A percentile compares a stretch with the other conserved stretches of the same genome.
These are phyloP conservation scores for Tolypocladium ophioglossoides DNA, from an alignment of 2,329 filamentous ascomycete species.

Conservation along the genomic window DNA sequence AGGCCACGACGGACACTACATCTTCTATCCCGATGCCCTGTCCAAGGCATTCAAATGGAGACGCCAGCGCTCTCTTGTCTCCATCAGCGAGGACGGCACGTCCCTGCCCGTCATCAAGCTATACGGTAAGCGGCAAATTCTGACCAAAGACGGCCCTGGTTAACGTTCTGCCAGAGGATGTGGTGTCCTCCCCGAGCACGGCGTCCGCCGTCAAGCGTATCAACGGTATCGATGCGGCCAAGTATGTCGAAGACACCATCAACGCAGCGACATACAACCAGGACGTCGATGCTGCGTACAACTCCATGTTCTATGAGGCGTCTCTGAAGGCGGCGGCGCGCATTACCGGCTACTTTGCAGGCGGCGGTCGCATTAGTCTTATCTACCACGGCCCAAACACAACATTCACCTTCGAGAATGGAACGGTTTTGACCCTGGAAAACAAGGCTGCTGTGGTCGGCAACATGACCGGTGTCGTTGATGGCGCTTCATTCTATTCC, in stretches of 20 bases:
- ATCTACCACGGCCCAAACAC: conserved; percentile 21
- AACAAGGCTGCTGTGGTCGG: conserved; percentile 20
- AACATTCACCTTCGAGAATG: conserved; percentile 25
- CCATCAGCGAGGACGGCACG: conserved; percentile 21
- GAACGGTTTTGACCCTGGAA: conserved; percentile 16
- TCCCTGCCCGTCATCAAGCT: conserved; percentile 11
- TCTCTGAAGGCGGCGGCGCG: conserved; percentile 7
- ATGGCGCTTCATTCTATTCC: conserved; percentile 21
- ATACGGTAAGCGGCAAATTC: conserved; percentile 3
- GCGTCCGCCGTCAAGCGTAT: conserved; percentile 14
- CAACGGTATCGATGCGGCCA: conserved; percentile 13
- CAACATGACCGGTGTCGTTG: conserved; percentile 17
- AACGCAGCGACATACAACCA: conserved; percentile 10
- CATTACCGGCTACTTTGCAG: conserved; percentile 18
- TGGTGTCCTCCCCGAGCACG: conserved; percentile 8
- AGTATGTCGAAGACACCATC: conserved; percentile 11
- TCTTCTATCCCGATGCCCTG: conserved; percentile 8
- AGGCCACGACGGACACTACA: conserved; percentile 57
- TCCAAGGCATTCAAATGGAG: conserved; percentile 5
- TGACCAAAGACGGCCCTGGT: background rate
- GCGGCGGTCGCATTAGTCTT: conserved; percentile 15
- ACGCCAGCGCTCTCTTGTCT: conserved; percentile 25
- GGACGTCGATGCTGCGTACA: conserved; percentile 22
- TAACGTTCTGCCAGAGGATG: conserved; percentile 6
- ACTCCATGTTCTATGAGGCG: conserved; percentile 24